phyloP scores from a whole-genome alignment of 1,284 basidiomycete species.

The Bjerkandera adusta region DNA sequence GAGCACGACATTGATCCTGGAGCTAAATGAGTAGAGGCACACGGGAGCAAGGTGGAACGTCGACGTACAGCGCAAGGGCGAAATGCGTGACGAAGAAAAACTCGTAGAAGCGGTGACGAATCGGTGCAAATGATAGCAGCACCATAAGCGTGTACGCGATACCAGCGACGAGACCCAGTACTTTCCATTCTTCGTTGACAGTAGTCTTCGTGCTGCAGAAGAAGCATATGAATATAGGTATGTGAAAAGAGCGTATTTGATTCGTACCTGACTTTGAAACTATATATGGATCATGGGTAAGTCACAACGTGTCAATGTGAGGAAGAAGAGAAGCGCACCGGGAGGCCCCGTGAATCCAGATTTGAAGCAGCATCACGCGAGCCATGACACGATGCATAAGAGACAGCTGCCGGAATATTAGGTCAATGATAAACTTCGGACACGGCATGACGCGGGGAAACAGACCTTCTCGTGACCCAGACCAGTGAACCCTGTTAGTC shows the following conservation, averaged over 20 bases:
- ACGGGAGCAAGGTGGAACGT: too few species aligned
- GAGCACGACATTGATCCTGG: slow-evolving; percentile 18
- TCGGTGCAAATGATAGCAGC: slow-evolving; percentile 32
- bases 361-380: slow-evolving; percentile 5
- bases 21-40: too few species aligned
- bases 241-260: background rate
- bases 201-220: background rate
- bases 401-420: background rate
- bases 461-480: slow-evolving; percentile 38
- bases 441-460: background rate
- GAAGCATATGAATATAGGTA: background rate
- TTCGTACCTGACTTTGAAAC: slow-evolving; percentile 7
- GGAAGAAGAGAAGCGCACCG: slow-evolving; percentile 2
- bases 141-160: slow-evolving; percentile 32
- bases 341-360: slow-evolving; percentile 8
- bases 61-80: slow-evolving; percentile 8
- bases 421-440: background rate
- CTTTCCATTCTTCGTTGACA: slow-evolving; percentile 14
- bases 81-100: slow-evolving; percentile 42
- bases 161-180: slow-evolving; percentile 29
- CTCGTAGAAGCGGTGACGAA: slow-evolving; percentile 39
- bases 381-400: slow-evolving; percentile 7
- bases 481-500: slow-evolving; percentile 37
- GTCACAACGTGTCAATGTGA: too few species aligned
- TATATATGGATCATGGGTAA: background rate